Base-by-base conservation (phyloP, 2,329 filamentous ascomycete genomes). In the Colletotrichum endophyticum region DNA sequence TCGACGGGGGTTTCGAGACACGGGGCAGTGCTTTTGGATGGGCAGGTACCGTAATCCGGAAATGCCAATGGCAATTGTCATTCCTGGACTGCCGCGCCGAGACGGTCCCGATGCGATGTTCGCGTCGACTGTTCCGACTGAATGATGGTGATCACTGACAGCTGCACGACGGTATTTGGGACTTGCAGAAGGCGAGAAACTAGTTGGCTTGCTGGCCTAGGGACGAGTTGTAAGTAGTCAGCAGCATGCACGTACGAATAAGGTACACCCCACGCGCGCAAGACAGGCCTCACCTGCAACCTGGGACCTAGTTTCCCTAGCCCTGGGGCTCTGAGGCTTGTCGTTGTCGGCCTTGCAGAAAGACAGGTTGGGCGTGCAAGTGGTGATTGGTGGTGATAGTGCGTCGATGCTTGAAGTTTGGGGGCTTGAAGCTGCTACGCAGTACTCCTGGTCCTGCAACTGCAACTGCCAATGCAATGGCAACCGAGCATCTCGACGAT, bases 381-480 rank as follows among this genome's bases (percentile, higher is more conserved):
- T 64, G 71, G 34, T 44, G 36, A 11, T 64, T 67, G 69, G n/a
- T 27, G 39, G 36, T 76, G 61, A 34, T 59, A 59, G 25, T 59
- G 28, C 30, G 30, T 32, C n/a, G 16, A 63, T 63, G 56, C 49
- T 68, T 44, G 44, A 63, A 28, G 56, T 69, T 63, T 44, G 36
- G 49, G 25, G 57, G n/a, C 34, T 53, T 63, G 68, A 39, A 62
- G 68, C 19, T 61, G 32, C 53, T n/a, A 27, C 32, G 19, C n/a
- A 34, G 30, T 72, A 72, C 67, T 75, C 39, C 68, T 77, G 71
- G 49, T 62, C 70, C 69, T 70, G 72, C 32, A 59, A 67, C 53
- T 72, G 75, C 67, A 77, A 57, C 68, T 77, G 71, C 59, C 66
- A 74, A 74, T 70, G 72, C 39, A 64, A 71, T 64, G 30, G 74